Percentiles rank a stretch among this genome's conserved stretches.
Evolutionary conservation across 441 rosid genomes (phyloP).

Genomic region (Pelargonium myrrhifolium): DNA sequence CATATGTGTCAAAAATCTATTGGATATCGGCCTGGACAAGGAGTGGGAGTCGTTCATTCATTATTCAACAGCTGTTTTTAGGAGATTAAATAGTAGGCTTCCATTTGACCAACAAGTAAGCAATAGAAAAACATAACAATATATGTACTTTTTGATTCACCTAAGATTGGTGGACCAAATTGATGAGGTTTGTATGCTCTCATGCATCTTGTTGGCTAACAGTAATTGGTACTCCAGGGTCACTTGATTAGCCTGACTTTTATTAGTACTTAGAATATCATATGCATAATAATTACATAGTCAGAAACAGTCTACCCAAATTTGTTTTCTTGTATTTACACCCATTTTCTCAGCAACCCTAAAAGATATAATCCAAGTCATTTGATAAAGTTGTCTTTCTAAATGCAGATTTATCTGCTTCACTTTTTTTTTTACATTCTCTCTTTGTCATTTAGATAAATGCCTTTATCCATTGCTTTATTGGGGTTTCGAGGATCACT

Average conservation of each 20-base stretch:
- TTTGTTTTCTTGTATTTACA: no score
- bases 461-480: constrained; percentile 87
- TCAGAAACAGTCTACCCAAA: neutral
- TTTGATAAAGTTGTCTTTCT: neutral
- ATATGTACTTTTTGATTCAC: neutral
- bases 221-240: no score
- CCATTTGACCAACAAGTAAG: neutral
- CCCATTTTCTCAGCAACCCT: neutral
- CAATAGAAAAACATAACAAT: neutral
- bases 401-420: constrained; percentile 4
- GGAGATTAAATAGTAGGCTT: neutral
- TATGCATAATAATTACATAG: neutral
- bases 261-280: no score
- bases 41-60: neutral
- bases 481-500: constrained; percentile 64
- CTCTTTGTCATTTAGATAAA: constrained; percentile 44
- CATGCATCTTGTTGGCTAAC: neutral
- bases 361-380: neutral
- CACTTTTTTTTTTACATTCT: neutral
- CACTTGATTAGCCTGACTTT: no score
- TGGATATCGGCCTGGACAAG: neutral
- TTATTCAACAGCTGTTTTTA: neutral
- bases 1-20: no score
- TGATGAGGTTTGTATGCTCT: neutral
- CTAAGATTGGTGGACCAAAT: neutral